These are phyloP conservation scores for Fagopyrum tataricum DNA, from an alignment of 148 eudicot genomes.

Conservation along the genomic window DNA sequence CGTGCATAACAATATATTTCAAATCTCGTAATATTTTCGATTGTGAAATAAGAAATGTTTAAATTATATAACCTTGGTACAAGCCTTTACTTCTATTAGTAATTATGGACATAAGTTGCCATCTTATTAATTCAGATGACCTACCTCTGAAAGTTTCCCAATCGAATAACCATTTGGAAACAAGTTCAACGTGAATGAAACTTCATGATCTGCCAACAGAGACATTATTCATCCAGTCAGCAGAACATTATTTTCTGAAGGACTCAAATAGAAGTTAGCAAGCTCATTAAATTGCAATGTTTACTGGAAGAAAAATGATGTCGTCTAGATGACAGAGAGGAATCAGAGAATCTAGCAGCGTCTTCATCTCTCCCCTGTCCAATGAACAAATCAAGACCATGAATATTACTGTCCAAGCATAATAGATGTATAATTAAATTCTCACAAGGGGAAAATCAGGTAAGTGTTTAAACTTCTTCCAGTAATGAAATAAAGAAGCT, in stretches of 20 bases:
- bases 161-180: conserved; percentile 81
- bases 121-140: conserved; percentile 11
- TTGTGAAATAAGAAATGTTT: not conserved
- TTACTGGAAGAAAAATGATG: conserved; percentile 24
- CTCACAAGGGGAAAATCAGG: not conserved
- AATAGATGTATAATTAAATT: not conserved
- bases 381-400: conserved; percentile 13
- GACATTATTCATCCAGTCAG: not conserved
- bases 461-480: not conserved
- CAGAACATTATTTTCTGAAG: not conserved
- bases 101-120: not conserved
- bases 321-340: conserved; percentile 20
- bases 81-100: no score
- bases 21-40: not conserved
- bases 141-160: conserved; percentile 69
- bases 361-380: conserved; percentile 43
- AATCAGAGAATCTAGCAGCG: conserved; percentile 38
- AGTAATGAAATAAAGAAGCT: not conserved
- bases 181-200: conserved; percentile 69
- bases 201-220: conserved; percentile 52
- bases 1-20: no score
- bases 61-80: not conserved
- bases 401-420: not conserved
- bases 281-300: not conserved
- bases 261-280: not conserved